A percentile compares a stretch with the other conserved stretches of the same genome.
phyloP scores from a whole-genome alignment of 768 basidiomycete species.

The Boletus barrowsii region DNA sequence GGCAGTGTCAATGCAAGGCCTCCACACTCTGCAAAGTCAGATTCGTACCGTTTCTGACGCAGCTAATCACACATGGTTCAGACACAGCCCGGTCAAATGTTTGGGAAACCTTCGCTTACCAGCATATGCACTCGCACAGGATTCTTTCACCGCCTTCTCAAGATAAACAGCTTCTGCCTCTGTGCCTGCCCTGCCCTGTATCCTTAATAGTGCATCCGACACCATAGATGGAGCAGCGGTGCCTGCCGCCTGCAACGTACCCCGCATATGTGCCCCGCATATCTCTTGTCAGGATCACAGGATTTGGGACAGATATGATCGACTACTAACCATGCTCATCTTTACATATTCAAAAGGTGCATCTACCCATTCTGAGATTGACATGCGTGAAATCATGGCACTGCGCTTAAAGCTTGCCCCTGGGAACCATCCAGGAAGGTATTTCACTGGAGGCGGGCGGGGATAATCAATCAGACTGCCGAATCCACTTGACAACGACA shows the following conservation, averaged over 20 bases:
- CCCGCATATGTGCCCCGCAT: background rate
- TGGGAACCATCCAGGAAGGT: constrained; percentile 25
- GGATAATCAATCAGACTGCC: background rate
- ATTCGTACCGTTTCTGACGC: constrained; percentile 24
- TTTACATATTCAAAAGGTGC: constrained; percentile 25
- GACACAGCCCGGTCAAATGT: constrained; percentile 5
- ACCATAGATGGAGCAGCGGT: constrained; percentile 24
- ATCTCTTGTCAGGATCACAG: background rate
- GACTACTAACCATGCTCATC: constrained; percentile 15
- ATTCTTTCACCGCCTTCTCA: constrained; percentile 23
- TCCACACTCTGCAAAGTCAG: background rate
- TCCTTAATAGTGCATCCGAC: constrained; percentile 17
- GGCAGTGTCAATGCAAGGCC: constrained; percentile 6
- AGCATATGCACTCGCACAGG: constrained; percentile 19
- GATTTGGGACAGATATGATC: background rate
- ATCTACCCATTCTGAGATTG: constrained; percentile 12
- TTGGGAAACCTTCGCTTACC: constrained; percentile 5
- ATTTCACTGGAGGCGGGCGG: constrained; percentile 6
- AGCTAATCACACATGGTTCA: constrained; percentile 8
- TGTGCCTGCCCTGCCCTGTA: constrained; percentile 1
- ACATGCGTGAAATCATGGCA: constrained; percentile 11
- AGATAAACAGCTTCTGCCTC: constrained; percentile 10
- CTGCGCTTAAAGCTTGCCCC: constrained; percentile 20
- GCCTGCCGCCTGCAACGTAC: constrained; percentile 13
- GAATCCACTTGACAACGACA: background rate